phyloP scores from a whole-genome alignment of 2,329 filamentous ascomycete species.

The Sclerotinia subarctica region DNA sequence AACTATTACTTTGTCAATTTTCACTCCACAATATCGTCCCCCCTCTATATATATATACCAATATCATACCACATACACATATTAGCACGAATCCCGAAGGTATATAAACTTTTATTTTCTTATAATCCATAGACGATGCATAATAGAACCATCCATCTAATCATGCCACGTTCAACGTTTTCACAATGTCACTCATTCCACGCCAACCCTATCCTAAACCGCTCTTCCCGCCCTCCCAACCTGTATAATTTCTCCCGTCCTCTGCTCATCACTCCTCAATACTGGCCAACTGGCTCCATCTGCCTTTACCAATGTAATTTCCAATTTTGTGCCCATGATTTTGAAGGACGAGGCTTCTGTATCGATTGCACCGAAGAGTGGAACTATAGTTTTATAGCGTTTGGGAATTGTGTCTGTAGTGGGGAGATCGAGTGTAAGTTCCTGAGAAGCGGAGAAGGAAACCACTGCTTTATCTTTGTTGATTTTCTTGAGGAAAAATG shows the following conservation, averaged over 20 bases:
- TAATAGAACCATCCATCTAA: background rate
- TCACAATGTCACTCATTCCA: background rate
- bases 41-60: background rate
- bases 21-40: too few species aligned
- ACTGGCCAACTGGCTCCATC: conserved; percentile 66
- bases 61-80: background rate
- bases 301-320: conserved; percentile 61
- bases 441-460: conserved; percentile 57
- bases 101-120: background rate
- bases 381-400: conserved; percentile 70
- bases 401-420: conserved; percentile 75
- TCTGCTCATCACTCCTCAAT: conserved; percentile 61
- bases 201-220: background rate
- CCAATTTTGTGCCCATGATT: conserved; percentile 69
- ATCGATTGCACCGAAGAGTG: conserved; percentile 75
- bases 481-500: conserved; percentile 96
- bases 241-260: conserved; percentile 80
- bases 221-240: conserved; percentile 68
- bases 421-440: conserved; percentile 74
- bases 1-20: background rate
- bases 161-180: background rate
- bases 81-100: background rate
- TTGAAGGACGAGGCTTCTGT: conserved; percentile 59
- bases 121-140: conserved; percentile 1
- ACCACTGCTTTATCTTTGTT: conserved; percentile 75